phyloP scores from a whole-genome alignment of 2,329 filamentous ascomycete genomes.

The Graphiopsis chlorocephala region DNA sequence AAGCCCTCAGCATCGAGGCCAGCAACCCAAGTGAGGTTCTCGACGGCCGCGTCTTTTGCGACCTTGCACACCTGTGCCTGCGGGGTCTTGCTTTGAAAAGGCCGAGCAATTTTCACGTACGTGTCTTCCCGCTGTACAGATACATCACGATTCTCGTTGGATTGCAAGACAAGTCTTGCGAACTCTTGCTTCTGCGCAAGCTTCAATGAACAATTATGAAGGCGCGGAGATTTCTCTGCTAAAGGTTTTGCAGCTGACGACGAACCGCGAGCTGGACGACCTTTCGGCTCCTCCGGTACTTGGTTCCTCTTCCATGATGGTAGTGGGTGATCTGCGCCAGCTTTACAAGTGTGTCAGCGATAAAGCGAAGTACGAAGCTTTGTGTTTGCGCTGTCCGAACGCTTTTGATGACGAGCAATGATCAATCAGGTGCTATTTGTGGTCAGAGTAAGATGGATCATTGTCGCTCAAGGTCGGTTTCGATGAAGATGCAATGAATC shows the following conservation, averaged over 20 bases:
- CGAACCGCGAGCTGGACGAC: background rate
- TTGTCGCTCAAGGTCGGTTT: no score
- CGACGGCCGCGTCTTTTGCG: background rate
- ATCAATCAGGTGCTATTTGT: background rate
- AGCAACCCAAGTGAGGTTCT: background rate
- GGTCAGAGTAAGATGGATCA: background rate
- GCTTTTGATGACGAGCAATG: background rate
- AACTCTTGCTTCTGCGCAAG: background rate
- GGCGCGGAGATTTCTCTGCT: background rate
- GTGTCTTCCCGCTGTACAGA: background rate
- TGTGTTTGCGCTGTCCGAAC: background rate
- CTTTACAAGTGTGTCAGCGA: background rate
- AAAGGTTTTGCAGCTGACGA: background rate
- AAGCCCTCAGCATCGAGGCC: background rate
- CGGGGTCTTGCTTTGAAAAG: background rate
- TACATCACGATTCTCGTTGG: background rate
- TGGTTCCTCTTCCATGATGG: background rate
- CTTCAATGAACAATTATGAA: background rate
- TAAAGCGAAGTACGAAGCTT: background rate
- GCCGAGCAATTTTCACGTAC: background rate
- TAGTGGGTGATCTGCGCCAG: background rate
- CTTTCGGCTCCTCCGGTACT: background rate
- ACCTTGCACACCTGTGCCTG: background rate
- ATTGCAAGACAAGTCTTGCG: background rate
- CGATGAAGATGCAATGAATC: background rate